A percentile compares a stretch with the other conserved stretches of the same genome.
phyloP scores from a whole-genome alignment of 345 rosid genomes.

The Citrus unshiu region DNA sequence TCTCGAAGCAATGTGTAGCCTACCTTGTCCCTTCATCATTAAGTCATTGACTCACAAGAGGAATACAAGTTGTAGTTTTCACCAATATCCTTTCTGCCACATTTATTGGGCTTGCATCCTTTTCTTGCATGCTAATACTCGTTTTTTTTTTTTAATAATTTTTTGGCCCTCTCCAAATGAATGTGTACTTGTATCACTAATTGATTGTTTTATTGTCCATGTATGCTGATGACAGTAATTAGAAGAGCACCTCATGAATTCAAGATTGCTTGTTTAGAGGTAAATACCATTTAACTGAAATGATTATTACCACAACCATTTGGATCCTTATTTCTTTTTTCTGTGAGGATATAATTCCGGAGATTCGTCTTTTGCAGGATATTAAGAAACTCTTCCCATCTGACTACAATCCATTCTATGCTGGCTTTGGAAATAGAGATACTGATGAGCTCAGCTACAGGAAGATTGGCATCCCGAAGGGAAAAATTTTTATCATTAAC shows the following conservation, averaged over 20 bases:
- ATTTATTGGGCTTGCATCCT: neutral
- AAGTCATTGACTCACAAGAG: neutral
- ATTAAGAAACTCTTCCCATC: constrained; percentile 81
- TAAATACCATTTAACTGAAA: constrained; percentile 19
- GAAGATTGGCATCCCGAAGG: constrained; percentile 90
- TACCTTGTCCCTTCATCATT: neutral
- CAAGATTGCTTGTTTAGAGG: constrained; percentile 95
- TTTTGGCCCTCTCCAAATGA: neutral
- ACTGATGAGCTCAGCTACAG: constrained; percentile 88
- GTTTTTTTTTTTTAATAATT: neutral
- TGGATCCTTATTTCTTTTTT: neutral
- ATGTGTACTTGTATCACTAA: neutral
- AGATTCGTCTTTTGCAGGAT: constrained; percentile 44
- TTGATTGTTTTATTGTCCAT: constrained; percentile 2
- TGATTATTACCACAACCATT: neutral
- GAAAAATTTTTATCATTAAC: constrained; percentile 86
- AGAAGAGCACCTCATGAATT: constrained; percentile 96
- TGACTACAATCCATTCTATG: constrained; percentile 89
- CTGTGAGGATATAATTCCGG: neutral
- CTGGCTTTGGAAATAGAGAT: constrained; percentile 91
- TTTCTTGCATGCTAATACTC: neutral
- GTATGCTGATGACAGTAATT: constrained; percentile 50
- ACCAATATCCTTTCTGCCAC: neutral
- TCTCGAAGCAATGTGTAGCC: neutral
- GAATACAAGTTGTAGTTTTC: neutral